Base-by-base conservation (phyloP, 2,329 filamentous ascomycete genomes). In the Pseudogymnoascus sp. region DNA sequence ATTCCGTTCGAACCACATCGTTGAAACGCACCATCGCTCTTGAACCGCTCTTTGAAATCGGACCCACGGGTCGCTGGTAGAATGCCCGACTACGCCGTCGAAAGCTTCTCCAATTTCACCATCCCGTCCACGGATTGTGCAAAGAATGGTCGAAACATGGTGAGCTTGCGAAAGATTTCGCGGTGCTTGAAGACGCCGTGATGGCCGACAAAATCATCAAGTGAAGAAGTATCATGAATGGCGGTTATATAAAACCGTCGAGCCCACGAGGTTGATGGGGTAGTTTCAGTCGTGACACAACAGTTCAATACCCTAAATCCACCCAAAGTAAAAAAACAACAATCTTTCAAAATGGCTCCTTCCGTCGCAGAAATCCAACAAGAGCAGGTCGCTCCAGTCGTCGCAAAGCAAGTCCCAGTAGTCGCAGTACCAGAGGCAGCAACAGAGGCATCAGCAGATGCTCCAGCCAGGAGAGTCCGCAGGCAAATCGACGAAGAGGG, bases 401-500 rank as follows among this genome's bases (percentile, higher is more conserved):
- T 55, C 16, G 6, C 49, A 2, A 55, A 55, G 49, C 49, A 55
- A 21, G 28, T 2, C 0, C 49, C 49, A 21, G 49, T 55, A 18
- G 49, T 55, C 5, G 28, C 49, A 55, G 49, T 55, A 14, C 49
- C 49, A 55, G 49, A 55, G 49, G 49, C 28, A 7, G 18, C 49
- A 33, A 55, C 28, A 18, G 43, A 49, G 49, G 16, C 49, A 33
- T 33, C 49, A 14, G 28, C 49, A 55, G 25, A 55, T 55, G 25
- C 49, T 12, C 49, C 25, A 55, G 14, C 16, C 9, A 43, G 62
- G 3, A 67, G 64, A 41, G 61, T 67, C 9, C 65, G 66, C 40
- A 62, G 64, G 59, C 64, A 68, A 62, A 69, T 67, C 18, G 65
- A 69, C 9, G 45, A 64, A 8, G 65, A 68, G 60, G 67, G 65